phyloP scores from a whole-genome alignment of 2,329 filamentous ascomycete genomes.

The Sporothrix globosa region DNA sequence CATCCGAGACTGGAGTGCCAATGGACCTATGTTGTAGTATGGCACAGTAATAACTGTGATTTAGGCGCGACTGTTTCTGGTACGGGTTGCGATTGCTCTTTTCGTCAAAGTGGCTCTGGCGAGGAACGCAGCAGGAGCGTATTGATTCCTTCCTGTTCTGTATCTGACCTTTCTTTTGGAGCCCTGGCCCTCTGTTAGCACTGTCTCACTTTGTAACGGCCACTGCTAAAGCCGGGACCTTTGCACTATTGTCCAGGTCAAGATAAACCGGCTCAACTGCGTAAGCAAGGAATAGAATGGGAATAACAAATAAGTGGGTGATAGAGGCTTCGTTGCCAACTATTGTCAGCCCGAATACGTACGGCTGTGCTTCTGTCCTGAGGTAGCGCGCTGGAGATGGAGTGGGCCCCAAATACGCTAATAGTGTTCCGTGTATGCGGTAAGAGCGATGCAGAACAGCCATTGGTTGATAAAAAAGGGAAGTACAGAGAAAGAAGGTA shows the following conservation, averaged over 20 bases:
- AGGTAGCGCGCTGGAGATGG: neutral
- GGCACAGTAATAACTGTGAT: neutral
- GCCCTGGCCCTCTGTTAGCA: constrained; percentile 9
- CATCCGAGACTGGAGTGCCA: constrained; percentile 6
- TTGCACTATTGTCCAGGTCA: constrained; percentile 5
- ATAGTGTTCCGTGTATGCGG: neutral
- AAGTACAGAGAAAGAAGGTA: neutral
- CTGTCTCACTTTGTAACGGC: constrained; percentile 23
- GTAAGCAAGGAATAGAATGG: neutral
- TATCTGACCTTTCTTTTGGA: neutral
- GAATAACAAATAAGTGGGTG: neutral
- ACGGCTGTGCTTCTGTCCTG: neutral
- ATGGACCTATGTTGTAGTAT: neutral
- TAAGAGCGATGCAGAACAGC: neutral
- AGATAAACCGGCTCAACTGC: neutral
- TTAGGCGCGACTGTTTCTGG: neutral
- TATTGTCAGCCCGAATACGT: neutral
- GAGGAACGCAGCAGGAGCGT: neutral
- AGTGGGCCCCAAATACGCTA: constrained; percentile 10
- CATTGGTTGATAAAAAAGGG: neutral
- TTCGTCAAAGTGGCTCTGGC: neutral
- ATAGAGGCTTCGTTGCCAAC: neutral
- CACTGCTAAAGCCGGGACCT: neutral
- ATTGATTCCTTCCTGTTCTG: neutral
- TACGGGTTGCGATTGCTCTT: neutral